These are phyloP conservation scores for Carex pumila DNA, from an alignment of 176 grass and related monocot species.

Conservation along the genomic window DNA sequence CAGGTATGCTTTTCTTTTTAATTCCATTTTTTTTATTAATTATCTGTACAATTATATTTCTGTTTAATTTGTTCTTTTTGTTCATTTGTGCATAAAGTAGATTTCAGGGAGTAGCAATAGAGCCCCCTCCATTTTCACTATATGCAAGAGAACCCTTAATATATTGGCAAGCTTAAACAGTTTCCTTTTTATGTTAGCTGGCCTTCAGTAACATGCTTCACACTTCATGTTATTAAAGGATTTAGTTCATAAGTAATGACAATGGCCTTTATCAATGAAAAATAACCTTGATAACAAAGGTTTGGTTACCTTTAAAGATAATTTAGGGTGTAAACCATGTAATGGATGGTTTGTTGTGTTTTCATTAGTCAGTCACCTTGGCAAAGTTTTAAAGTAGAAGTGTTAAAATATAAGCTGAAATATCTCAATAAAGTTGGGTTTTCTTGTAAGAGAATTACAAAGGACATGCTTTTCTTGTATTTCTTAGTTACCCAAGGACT, in stretches of 20 bases:
- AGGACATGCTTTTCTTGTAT: not conserved
- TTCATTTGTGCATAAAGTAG: not conserved
- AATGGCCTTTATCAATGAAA: not conserved
- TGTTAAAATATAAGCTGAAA: not conserved
- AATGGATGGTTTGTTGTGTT: not conserved
- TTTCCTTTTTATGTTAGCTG: not conserved
- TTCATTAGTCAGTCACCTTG: not conserved
- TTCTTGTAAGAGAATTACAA: not conserved
- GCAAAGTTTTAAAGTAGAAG: not conserved
- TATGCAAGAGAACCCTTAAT: not conserved
- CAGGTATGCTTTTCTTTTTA: slow-evolving; percentile 37
- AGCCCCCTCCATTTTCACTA: not conserved
- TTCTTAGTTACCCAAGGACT: not conserved
- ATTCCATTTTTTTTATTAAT: not conserved
- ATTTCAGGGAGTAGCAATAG: not conserved
- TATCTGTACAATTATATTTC: not conserved
- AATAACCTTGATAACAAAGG: not conserved
- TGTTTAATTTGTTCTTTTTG: not conserved
- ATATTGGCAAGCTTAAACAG: not conserved
- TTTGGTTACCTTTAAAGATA: not conserved
- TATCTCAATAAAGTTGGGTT: not conserved
- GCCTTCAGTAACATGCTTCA: not conserved
- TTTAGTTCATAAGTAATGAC: not conserved
- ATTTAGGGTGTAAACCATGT: not conserved
- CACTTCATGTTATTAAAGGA: not conserved